Percentiles rank a stretch among this genome's conserved stretches.
These are phyloP conservation scores for Pythium oligandrum DNA, from an alignment of 352 stramenopile genomes.

Conservation along the genomic window DNA sequence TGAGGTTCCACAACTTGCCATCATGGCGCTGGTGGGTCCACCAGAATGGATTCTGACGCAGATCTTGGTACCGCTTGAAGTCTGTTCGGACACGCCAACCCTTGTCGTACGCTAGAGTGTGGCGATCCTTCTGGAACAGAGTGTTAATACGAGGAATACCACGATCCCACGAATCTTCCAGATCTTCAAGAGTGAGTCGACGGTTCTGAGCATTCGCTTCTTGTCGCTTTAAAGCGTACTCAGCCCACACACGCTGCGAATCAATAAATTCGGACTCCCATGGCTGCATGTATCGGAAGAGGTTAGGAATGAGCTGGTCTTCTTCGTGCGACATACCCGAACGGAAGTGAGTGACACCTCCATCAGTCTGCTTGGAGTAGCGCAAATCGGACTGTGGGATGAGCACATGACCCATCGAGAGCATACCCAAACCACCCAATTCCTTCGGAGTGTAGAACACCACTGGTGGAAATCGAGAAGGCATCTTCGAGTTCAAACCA, in stretches of 20 bases:
- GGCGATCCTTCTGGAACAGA: slow-evolving; percentile 96
- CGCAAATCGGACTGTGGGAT: slow-evolving; percentile 99
- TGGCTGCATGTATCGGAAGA: slow-evolving; percentile 99
- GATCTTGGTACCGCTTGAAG: slow-evolving; percentile 99
- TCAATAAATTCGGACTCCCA: slow-evolving; percentile 99
- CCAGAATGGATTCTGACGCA: slow-evolving; percentile 98
- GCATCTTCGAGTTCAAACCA: slow-evolving; percentile 99
- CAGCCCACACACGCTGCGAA: slow-evolving; percentile 98
- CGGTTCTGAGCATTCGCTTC: slow-evolving; percentile 99
- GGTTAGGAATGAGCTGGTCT: slow-evolving; percentile 99
- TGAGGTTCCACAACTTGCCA: slow-evolving; percentile 99
- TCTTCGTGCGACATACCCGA: slow-evolving; percentile 96
- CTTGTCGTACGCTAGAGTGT: slow-evolving; percentile 99
- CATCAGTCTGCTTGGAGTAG: slow-evolving; percentile 99
- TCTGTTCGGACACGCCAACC: slow-evolving; percentile 98
- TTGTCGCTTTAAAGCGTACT: slow-evolving; percentile 99
- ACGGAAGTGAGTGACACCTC: slow-evolving; percentile 99
- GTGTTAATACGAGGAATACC: slow-evolving; percentile 97
- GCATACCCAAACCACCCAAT: slow-evolving; percentile 98
- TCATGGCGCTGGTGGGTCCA: slow-evolving; percentile 99
- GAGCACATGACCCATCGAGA: slow-evolving; percentile 99
- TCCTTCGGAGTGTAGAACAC: slow-evolving; percentile 99
- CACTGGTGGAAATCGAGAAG: slow-evolving; percentile 97
- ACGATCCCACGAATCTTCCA: slow-evolving; percentile 99
- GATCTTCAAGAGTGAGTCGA: slow-evolving; percentile 97